Percentiles rank a stretch among this genome's conserved stretches.
These are phyloP conservation scores for Phaeotremella skinneri DNA, from an alignment of 768 basidiomycete species.

Conservation along the genomic window DNA sequence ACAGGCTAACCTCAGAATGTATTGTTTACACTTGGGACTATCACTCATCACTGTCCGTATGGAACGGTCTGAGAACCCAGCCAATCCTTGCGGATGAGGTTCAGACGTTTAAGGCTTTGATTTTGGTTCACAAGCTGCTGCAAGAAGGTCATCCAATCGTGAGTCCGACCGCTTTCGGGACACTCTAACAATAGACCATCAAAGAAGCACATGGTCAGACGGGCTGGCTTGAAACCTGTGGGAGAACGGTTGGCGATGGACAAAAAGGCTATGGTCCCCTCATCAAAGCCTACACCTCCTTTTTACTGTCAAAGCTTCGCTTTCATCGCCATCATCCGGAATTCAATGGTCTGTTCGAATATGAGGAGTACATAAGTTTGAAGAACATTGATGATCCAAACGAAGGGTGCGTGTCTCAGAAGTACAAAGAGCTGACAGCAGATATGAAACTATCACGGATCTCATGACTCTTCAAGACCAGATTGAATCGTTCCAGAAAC, in stretches of 20 bases:
- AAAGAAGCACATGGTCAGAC: constrained; percentile 97
- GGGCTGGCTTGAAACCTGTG: constrained; percentile 96
- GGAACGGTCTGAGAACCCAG: constrained; percentile 94
- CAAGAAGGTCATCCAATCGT: constrained; percentile 97
- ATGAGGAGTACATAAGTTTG: constrained; percentile 95
- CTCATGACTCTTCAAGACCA: constrained; percentile 98
- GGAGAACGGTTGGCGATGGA: constrained; percentile 81
- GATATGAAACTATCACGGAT: constrained; percentile 96
- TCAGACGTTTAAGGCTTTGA: constrained; percentile 96
- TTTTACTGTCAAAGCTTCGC: constrained; percentile 88
- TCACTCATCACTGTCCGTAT: constrained; percentile 94
- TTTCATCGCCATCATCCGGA: constrained; percentile 94
- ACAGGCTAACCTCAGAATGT: constrained; percentile 63
- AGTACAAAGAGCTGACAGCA: constrained; percentile 49
- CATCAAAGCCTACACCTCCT: constrained; percentile 93
- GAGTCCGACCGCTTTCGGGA: constrained; percentile 38
- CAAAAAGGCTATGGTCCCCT: constrained; percentile 83
- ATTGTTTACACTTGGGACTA: constrained; percentile 99
- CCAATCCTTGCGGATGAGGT: constrained; percentile 96
- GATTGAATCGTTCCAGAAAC: constrained; percentile 97
- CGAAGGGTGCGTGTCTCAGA: constrained; percentile 71
- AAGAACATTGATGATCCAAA: constrained; percentile 99
- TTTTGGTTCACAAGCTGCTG: constrained; percentile 93
- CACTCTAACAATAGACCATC: constrained; percentile 63
- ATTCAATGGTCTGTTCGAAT: constrained; percentile 98